Base-by-base conservation (phyloP, 1,139 yeast species). In the Pichia sp. region DNA sequence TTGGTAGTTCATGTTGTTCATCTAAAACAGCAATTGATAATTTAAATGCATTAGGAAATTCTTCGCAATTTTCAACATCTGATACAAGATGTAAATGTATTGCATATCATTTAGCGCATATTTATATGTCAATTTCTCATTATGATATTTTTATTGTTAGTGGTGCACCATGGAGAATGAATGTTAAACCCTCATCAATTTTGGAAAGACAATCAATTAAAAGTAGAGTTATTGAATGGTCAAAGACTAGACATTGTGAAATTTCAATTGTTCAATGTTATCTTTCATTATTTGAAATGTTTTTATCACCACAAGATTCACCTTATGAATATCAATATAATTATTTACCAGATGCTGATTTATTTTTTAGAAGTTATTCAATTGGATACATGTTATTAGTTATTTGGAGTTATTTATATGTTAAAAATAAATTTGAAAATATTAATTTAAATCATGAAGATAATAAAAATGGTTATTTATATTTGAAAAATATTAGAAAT, bases 141-240 rank as follows among this genome's bases (percentile, higher is more conserved):
- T 79, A 82, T 59, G 95, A 86, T 59, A 74, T 83, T 43, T 84
- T 83, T 41, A 79, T 83, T 8, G 80, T 69, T 57, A 82, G 89
- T 6, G 96, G 96, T 1, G 83, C 88, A 2, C 91, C 93, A 0
- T 78, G 83, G 55, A 73, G 87, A 51, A 81, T 84, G 78, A 85
- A 84, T 57, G 93, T 84, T 23, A 71, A 69, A 40, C 83, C 87
- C 2, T 51, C 57, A 7, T 59, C 66, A 18, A 66, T 69, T 37
- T 55, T 32, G 33, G 91, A 74, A 55, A 71, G 73, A 50, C 65
- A 63, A 46, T 66, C 70, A 26, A 83, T 75, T 21, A 74, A 69
- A 50, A 65, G 66, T 30, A 74, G 77, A 54, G 67, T 80, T 33
- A 62, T 60, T 34, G 75, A 74, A 50, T 80, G 82, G 80, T 61